These are phyloP conservation scores for Leccinellum albellum DNA, from an alignment of 768 basidiomycete genomes.

Conservation along the genomic window DNA sequence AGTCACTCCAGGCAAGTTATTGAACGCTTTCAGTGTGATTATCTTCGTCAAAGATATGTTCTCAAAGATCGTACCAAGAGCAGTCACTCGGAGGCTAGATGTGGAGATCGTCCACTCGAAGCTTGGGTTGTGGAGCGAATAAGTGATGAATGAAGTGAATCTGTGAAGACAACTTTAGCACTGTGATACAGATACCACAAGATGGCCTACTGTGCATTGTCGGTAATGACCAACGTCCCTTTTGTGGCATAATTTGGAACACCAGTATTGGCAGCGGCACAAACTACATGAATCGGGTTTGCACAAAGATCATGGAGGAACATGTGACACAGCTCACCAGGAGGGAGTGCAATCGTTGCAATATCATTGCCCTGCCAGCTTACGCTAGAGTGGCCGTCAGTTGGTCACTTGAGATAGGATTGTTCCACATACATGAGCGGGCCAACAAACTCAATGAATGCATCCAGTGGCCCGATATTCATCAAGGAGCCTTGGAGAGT, in stretches of 20 bases:
- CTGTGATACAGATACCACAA: neutral
- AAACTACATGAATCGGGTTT: conserved; percentile 39
- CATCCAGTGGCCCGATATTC: conserved; percentile 65
- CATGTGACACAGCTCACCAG: conserved; percentile 35
- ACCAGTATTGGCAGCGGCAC: conserved; percentile 62
- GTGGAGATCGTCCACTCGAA: conserved; percentile 75
- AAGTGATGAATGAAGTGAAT: conserved; percentile 65
- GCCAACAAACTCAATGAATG: conserved; percentile 60
- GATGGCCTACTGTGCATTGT: conserved; percentile 42
- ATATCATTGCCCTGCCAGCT: conserved; percentile 62
- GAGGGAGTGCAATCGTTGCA: conserved; percentile 58
- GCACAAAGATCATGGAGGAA: neutral
- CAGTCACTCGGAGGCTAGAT: conserved; percentile 54
- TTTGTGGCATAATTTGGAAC: conserved; percentile 58
- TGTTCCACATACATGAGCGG: conserved; percentile 49
- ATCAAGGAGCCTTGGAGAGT: conserved; percentile 57
- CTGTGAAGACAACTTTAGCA: conserved; percentile 24
- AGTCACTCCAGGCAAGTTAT: conserved; percentile 64
- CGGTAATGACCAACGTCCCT: conserved; percentile 53
- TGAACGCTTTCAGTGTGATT: conserved; percentile 65
- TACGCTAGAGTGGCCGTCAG: conserved; percentile 38
- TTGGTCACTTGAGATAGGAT: neutral
- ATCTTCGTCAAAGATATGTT: conserved; percentile 58
- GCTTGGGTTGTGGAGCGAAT: conserved; percentile 56
- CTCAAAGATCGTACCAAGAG: conserved; percentile 68